A percentile compares a stretch with the other conserved stretches of the same genome.
phyloP scores from a whole-genome alignment of 495 filamentous ascomycete species.

The Aspergillus heteromorphus region DNA sequence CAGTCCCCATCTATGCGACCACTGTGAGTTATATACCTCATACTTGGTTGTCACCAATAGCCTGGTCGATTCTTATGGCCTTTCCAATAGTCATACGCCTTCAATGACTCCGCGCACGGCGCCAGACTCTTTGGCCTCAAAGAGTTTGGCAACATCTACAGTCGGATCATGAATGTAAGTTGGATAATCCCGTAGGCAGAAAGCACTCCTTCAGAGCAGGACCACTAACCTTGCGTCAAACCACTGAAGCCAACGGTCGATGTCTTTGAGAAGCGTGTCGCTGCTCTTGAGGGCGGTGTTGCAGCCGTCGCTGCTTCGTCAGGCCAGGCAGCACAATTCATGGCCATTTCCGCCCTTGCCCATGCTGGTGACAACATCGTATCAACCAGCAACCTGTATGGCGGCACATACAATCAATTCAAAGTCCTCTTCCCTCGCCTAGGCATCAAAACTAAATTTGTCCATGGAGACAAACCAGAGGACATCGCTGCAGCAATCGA shows the following conservation, averaged over 20 bases:
- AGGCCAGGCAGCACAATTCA: slow-evolving; percentile 92
- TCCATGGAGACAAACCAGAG: slow-evolving; percentile 74
- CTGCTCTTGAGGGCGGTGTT: slow-evolving; percentile 89
- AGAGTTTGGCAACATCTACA: slow-evolving; percentile 98
- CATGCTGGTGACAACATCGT: slow-evolving; percentile 92
- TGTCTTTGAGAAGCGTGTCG: slow-evolving; percentile 95
- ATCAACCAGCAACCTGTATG: slow-evolving; percentile 88
- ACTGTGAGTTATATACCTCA: slow-evolving; percentile 51
- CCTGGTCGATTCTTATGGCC: not conserved
- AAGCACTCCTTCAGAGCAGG: not conserved
- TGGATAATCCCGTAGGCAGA: not conserved
- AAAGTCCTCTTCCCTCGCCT: slow-evolving; percentile 86
- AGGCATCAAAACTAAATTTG: slow-evolving; percentile 87
- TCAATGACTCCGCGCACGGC: slow-evolving; percentile 96
- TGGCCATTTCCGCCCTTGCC: slow-evolving; percentile 80
- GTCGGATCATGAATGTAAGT: slow-evolving; percentile 85
- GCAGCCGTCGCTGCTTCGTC: slow-evolving; percentile 87
- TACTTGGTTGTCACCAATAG: not conserved
- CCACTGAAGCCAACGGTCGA: slow-evolving; percentile 77
- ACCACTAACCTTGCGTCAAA: not conserved
- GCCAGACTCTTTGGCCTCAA: slow-evolving; percentile 96
- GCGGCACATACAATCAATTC: slow-evolving; percentile 97
- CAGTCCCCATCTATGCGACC: slow-evolving; percentile 94
- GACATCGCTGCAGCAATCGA: slow-evolving; percentile 86
- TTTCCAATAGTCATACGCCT: slow-evolving; percentile 67